A percentile compares a stretch with the other conserved stretches of the same genome.
Evolutionary conservation across 2,329 filamentous ascomycete species (phyloP).

Genomic region (Colletotrichum tamarilloi): DNA sequence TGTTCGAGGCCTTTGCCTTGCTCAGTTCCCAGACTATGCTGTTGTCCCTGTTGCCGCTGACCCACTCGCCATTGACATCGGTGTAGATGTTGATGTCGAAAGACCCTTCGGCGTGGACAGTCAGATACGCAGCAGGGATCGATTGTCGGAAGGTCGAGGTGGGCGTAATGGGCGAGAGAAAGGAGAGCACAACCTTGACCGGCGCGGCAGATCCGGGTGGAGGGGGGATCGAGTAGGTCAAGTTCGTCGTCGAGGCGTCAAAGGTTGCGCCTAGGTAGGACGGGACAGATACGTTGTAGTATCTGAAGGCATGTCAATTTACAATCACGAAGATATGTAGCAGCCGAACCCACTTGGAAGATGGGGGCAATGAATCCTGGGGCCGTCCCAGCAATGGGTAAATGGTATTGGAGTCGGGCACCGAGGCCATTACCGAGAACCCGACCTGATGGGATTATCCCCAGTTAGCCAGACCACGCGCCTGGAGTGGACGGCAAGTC

Average conservation of each 20-base stretch:
- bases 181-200: conserved; percentile 58
- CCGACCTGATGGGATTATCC: conserved; percentile 49
- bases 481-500: conserved; percentile 8
- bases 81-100: conserved; percentile 74
- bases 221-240: conserved; percentile 56
- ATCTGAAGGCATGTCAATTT: conserved; percentile 29
- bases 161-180: conserved; percentile 83
- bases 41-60: conserved; percentile 78
- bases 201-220: conserved; percentile 41
- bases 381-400: conserved; percentile 64
- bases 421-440: conserved; percentile 60
- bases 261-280: conserved; percentile 57
- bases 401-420: conserved; percentile 53
- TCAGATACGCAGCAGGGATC: conserved; percentile 84
- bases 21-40: conserved; percentile 77
- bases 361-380: conserved; percentile 57
- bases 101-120: conserved; percentile 74
- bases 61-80: conserved; percentile 82
- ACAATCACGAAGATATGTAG: background rate
- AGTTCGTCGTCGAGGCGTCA: conserved; percentile 61
- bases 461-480: conserved; percentile 22
- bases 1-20: conserved; percentile 51
- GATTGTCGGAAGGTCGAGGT: conserved; percentile 84
- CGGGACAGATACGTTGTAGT: conserved; percentile 54
- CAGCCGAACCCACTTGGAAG: conserved; percentile 37